A percentile compares a stretch with the other conserved stretches of the same genome.
Evolutionary conservation across 352 stramenopile genomes (phyloP).

Genomic region (Phytophthora sp.): DNA sequence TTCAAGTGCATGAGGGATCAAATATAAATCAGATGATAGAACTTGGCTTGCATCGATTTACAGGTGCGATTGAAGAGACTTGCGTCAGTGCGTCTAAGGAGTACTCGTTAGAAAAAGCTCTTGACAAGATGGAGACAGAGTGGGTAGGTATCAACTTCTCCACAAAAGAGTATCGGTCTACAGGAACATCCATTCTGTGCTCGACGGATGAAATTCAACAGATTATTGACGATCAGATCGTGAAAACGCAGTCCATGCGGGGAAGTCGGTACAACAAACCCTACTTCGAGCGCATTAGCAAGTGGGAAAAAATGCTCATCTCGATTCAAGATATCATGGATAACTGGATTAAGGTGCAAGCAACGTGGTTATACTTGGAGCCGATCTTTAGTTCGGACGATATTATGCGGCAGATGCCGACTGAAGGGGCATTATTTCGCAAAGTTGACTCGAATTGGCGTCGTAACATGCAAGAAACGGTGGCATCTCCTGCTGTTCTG

Average conservation of each 20-base stretch:
- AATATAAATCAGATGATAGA: slow-evolving; percentile 93
- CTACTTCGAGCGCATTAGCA: slow-evolving; percentile 88
- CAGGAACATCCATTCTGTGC: slow-evolving; percentile 91
- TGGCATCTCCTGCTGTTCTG: slow-evolving; percentile 72
- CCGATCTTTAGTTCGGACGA: slow-evolving; percentile 94
- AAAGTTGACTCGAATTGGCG: slow-evolving; percentile 90
- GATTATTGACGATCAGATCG: slow-evolving; percentile 95
- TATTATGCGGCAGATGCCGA: slow-evolving; percentile 94
- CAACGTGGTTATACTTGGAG: slow-evolving; percentile 94
- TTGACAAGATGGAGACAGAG: slow-evolving; percentile 95
- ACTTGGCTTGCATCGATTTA: slow-evolving; percentile 87
- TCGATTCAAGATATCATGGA: slow-evolving; percentile 94
- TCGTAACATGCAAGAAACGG: slow-evolving; percentile 88
- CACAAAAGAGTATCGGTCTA: slow-evolving; percentile 94
- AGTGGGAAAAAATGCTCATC: slow-evolving; percentile 92
- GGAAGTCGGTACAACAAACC: slow-evolving; percentile 94
- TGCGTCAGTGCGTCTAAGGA: slow-evolving; percentile 95
- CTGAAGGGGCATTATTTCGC: slow-evolving; percentile 85
- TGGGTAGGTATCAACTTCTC: slow-evolving; percentile 93
- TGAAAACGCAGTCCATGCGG: slow-evolving; percentile 96
- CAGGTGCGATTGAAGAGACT: slow-evolving; percentile 91
- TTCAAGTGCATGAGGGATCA: slow-evolving; percentile 90
- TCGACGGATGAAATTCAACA: slow-evolving; percentile 92
- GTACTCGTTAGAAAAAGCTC: slow-evolving; percentile 92
- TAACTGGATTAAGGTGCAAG: slow-evolving; percentile 95